Evolutionary conservation across 1,284 basidiomycete species (phyloP), one percentile per base, ranked within the genome.

Genomic region (Schizophyllum amplum): DNA sequence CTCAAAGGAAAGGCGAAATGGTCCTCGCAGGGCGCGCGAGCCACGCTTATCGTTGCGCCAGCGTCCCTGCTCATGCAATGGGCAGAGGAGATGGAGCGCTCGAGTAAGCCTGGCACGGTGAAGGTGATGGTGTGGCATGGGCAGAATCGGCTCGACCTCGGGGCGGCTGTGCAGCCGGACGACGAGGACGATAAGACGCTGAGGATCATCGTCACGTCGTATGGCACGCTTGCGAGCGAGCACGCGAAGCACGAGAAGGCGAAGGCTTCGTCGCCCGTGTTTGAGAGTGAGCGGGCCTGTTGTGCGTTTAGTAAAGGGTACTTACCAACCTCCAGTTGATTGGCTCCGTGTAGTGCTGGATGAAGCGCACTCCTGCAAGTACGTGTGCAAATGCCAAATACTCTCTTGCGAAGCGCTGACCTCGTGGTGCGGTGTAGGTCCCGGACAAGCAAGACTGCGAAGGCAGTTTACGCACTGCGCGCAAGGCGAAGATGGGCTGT

Each of bases 331-430:
- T 47, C 4, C 60, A 90, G 89, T 86, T 51, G 81, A 88, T 61
- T 93, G 91, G 90, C 76, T 92, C 55, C 79, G 90, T 57, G 78
- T 92, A 21, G 81, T 92, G 26, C 74, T 92, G 4, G 94, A 97
- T 66, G 94, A 98, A 71, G 96, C 96, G 1, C 96, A 99, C 71
- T 86, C 92, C 62, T 97, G 95, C 76, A 98, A 98, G 71, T 42
- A 9, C 33, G 33, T 42, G 33, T 3, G 33, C 3, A 17, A 13
- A 42, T 42, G 6, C 27, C 5, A 5, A 17, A 4, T 42, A 2
- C 11, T 4, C 13, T 3, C 2, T 3, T 3, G 33, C 13, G 33
- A 9, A 13, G 33, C 13, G 11, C 33, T 42, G 33, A 42, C 33
- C 7, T 42, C n/a, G n/a, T n/a, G n/a, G n/a, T 3, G 4, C 33